phyloP scores from a whole-genome alignment of 805 yeast species.

The Candida sakaeoensis region DNA sequence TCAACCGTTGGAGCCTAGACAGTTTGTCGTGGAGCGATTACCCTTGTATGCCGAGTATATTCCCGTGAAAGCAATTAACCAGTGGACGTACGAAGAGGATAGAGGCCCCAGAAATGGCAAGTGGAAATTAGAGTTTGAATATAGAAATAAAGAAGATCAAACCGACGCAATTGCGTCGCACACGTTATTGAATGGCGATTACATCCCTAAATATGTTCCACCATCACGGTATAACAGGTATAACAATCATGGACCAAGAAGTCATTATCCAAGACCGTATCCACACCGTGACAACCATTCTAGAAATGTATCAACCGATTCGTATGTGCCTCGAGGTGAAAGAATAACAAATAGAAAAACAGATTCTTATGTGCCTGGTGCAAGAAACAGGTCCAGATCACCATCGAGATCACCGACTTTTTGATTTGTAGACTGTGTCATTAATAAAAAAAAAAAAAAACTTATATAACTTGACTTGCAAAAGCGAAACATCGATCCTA shows the following conservation, averaged over 20 bases:
- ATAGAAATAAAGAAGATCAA: conserved; percentile 19
- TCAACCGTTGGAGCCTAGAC: conserved; percentile 17
- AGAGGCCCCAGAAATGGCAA: conserved; percentile 42
- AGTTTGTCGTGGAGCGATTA: conserved; percentile 17
- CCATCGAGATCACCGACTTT: conserved; percentile 9
- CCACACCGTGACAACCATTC: not conserved
- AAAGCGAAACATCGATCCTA: too few species aligned
- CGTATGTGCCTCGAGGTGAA: conserved; percentile 12
- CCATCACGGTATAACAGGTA: conserved; percentile 6
- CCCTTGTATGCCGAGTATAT: conserved; percentile 39
- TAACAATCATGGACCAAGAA: not conserved
- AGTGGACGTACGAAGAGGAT: conserved; percentile 46
- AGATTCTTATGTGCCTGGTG: conserved; percentile 12
- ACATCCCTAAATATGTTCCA: conserved; percentile 14
- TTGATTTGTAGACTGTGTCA: conserved; percentile 4
- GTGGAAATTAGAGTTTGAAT: conserved; percentile 41
- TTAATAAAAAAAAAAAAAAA: not conserved
- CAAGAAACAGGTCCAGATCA: conserved; percentile 11
- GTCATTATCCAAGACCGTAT: not conserved
- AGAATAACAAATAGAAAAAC: conserved; percentile 10
- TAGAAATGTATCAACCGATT: conserved; percentile 6
- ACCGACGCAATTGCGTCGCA: conserved; percentile 18
- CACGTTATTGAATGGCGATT: conserved; percentile 16
- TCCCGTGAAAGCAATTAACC: conserved; percentile 42
- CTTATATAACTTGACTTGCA: not conserved